Base-by-base conservation (phyloP, 2,329 filamentous ascomycete genomes). In the Phialophora macrospora region DNA sequence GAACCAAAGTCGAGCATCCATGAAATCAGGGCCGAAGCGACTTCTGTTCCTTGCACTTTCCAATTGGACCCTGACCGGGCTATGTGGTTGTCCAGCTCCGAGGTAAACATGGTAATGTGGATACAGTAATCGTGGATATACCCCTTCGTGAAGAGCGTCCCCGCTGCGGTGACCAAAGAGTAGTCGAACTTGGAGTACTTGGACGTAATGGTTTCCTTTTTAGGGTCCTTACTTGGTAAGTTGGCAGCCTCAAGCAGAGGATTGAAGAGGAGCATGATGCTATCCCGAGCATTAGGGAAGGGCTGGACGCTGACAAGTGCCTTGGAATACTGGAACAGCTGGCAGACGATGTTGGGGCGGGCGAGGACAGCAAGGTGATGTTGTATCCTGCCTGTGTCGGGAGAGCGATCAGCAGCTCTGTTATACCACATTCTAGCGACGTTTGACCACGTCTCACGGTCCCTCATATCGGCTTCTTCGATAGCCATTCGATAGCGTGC, bases 401-500 rank as follows among this genome's bases (percentile, higher is more conserved):
- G 92, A 0, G 87, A 87, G 30, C 88, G 88, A 70, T 96, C 90
- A 0, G 91, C 90, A 0, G 92, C 91, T 71, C 90, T 90, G 2
- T 85, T 88, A 70, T 96, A 97, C 95, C 94, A 98, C 49, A 89
- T 88, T 0, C 89, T 82, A 0, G 90, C 90, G 0, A 97, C 91
- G 0, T 85, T 84, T 0, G 90, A 91, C 94, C 94, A 98, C 0
- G 88, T 86, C 56, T 96, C 91, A 0, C 90, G 82, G 62, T 94
- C 90, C 1, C 85, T 79, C 22, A 90, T 83, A 68, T 95, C 89
- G 28, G 90, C 87, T 48, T 96, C 90, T 75, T 97, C 93, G 52
- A 97, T 93, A 0, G 93, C 92, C 93, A 97, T 97, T 3, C 89
- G 83, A 72, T 96, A 97, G 22, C 93, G 83, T 0, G 89, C 90